Base-by-base conservation (phyloP, 768 basidiomycete genomes). In the Lentinula sp. region DNA sequence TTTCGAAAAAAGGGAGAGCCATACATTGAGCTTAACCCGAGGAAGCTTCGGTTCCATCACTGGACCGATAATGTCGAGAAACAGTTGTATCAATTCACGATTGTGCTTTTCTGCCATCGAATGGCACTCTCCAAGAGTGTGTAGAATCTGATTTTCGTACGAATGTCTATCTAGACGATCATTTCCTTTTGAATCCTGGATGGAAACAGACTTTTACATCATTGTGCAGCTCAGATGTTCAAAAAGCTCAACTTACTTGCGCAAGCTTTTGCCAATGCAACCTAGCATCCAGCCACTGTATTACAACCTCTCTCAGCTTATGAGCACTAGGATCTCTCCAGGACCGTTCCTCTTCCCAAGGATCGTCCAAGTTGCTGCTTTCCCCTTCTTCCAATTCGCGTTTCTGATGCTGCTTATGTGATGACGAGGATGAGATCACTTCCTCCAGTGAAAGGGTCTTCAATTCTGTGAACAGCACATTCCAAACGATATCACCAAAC, bases 1-100 rank as follows among this genome's bases (percentile, higher is more conserved):
- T 70, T 95, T 96, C 54, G 91, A 81, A 72, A 98, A 92, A 10
- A 98, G 80, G 18, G 83, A 83, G 31, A 98, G 84, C 87, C 92
- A 98, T 0, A 84, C 78, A 15, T 74, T 74, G 9, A 97, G 81
- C 68, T 86, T 88, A 32, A 78, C 71, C 46, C 85, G 86, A 2
- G 85, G 73, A 6, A 89, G 71, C 49, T 76, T 79, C 3, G 76
- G 67, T 4, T 71, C 62, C 3, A 67, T 66, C 54, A 75, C 71
- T n/a, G 78, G 72, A 13, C 75, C 75, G 35, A 75, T 78, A 49
- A 84, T 66, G 61, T 71, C 54, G 65, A 98, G 78, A 76, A 98
- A 97, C 60, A 89, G 80, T 0, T 93, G 87, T n/a, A 97, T 78
- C 37, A 98, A 76, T n/a, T 89, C 84, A 40, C 92, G 87, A 60